Evolutionary conservation across 2,329 filamentous ascomycete species (phyloP).

Genomic region (Exophiala lecanii-corni): DNA sequence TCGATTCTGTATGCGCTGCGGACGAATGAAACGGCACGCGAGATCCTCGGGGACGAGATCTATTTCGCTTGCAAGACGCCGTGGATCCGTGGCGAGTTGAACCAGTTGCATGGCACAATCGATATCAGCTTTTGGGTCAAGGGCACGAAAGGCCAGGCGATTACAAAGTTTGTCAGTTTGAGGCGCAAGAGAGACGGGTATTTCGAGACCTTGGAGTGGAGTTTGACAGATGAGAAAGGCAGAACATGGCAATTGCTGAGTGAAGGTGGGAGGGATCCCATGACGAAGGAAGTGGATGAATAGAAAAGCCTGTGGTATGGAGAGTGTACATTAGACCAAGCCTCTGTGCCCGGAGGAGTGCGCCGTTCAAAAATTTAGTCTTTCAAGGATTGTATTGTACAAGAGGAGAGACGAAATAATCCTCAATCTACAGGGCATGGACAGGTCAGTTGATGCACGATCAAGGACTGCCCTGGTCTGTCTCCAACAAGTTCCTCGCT

Average conservation of each 20-base stretch:
- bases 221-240: conserved; percentile 63
- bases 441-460: no score
- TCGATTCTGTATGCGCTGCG: conserved; percentile 89
- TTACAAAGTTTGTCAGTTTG: conserved; percentile 76
- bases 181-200: conserved; percentile 62
- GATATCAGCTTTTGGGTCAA: conserved; percentile 83
- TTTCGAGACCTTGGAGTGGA: conserved; percentile 92
- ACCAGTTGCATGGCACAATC: conserved; percentile 87
- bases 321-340: no score
- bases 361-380: not conserved
- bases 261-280: conserved; percentile 21
- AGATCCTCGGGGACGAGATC: conserved; percentile 78
- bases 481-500: no score
- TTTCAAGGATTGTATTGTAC: not conserved
- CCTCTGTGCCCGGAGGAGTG: no score
- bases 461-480: no score
- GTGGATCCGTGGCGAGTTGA: conserved; percentile 82
- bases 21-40: conserved; percentile 69
- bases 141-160: conserved; percentile 65
- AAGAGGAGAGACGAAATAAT: conserved; percentile 1
- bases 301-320: not conserved
- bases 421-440: no score
- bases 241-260: conserved; percentile 67
- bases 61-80: conserved; percentile 75
- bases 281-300: conserved; percentile 7